Conservation (phyloP, 306 rosid genomes). For the Sesbania bispinosa region DNA sequence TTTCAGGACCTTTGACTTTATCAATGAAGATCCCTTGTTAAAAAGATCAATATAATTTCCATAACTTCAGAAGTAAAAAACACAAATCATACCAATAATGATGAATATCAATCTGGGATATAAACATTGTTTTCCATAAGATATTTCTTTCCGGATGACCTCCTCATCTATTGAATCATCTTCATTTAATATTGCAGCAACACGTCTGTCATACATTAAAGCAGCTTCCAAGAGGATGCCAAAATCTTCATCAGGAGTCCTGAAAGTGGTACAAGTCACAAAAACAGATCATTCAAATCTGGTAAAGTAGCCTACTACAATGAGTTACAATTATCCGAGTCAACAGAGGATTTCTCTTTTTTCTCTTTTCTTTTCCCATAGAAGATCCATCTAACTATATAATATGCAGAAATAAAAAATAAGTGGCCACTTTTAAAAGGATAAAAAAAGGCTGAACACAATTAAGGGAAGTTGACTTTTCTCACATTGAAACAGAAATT, state of each 20-base stretch:
- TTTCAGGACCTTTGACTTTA: slow-evolving; percentile 94
- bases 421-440: slow-evolving; percentile 4
- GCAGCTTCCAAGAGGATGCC: slow-evolving; percentile 95
- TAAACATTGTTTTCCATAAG: slow-evolving; percentile 53
- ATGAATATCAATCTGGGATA: slow-evolving; percentile 86
- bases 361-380: not conserved
- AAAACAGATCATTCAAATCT: slow-evolving; percentile 10
- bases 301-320: slow-evolving; percentile 5
- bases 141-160: slow-evolving; percentile 71
- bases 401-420: not conserved
- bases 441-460: not conserved
- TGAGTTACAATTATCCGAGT: not conserved
- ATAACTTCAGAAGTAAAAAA: not conserved
- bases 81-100: slow-evolving; percentile 64
- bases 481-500: not conserved
- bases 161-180: slow-evolving; percentile 80
- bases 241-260: slow-evolving; percentile 98
- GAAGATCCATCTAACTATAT: not conserved
- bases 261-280: slow-evolving; percentile 24
- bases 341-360: no score
- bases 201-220: slow-evolving; percentile 97
- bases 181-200: slow-evolving; percentile 84
- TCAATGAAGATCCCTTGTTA: slow-evolving; percentile 16
- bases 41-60: slow-evolving; percentile 7
- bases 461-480: not conserved